Conservation (phyloP, 371 early-diverging fungal species). For the Fennellomyces sp. region DNA sequence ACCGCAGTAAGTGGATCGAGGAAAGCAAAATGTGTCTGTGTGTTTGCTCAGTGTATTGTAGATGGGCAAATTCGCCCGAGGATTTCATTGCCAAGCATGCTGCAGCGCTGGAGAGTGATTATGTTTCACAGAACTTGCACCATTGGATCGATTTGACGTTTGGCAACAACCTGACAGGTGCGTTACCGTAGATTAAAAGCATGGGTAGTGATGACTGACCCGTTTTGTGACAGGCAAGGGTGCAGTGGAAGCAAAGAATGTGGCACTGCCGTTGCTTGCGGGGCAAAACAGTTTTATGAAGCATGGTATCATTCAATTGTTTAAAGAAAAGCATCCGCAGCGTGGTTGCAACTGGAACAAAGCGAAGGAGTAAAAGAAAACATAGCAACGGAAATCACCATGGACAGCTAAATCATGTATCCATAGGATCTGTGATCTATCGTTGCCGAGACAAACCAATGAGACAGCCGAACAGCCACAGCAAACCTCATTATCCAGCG, state of each 20-base stretch:
- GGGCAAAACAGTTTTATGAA: conserved; percentile 74
- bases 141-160: conserved; percentile 88
- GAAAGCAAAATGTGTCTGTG: not conserved
- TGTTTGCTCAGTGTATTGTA: conserved; percentile 3
- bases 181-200: not conserved
- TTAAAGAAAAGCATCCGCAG: conserved; percentile 74
- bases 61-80: conserved; percentile 70
- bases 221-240: conserved; percentile 57
- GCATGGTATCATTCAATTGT: conserved; percentile 77
- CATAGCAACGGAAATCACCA: no score
- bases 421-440: conserved; percentile 5
- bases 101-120: conserved; percentile 78
- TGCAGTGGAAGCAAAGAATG: conserved; percentile 77
- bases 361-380: conserved; percentile 11
- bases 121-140: conserved; percentile 76
- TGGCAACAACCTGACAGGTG: conserved; percentile 75
- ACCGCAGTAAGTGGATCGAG: conserved; percentile 38
- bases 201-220: not conserved
- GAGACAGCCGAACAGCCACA: not conserved
- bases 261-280: conserved; percentile 64
- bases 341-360: conserved; percentile 54
- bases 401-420: not conserved
- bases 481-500: not conserved
- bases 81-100: conserved; percentile 72
- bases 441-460: not conserved